These are phyloP conservation scores for Auxenochlorella protothecoides DNA, from an alignment of 139 green algal genomes.

Conservation along the genomic window DNA sequence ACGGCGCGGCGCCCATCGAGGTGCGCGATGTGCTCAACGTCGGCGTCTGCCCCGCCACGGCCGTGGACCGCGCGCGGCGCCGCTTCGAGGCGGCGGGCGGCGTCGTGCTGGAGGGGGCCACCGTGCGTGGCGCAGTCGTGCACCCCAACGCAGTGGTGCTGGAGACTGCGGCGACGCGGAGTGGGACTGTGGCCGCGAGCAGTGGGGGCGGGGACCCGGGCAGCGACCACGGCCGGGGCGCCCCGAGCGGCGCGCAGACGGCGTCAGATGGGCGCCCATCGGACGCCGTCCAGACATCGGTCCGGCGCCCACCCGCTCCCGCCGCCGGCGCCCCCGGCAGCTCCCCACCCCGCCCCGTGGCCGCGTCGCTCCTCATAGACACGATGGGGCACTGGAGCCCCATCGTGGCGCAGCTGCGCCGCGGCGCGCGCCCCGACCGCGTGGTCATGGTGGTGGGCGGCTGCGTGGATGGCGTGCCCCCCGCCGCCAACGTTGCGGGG, in stretches of 20 bases:
- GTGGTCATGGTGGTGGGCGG: slow-evolving; percentile 81
- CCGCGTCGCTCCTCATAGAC: slow-evolving; percentile 69
- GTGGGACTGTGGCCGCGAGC: background rate
- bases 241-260: background rate
- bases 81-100: too few relatives aligned
- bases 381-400: slow-evolving; percentile 82
- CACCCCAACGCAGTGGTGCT: background rate
- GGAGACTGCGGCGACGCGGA: background rate
- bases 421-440: slow-evolving; percentile 56
- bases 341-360: background rate
- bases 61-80: too few relatives aligned
- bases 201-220: background rate
- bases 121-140: slow-evolving; percentile 5
- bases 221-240: background rate
- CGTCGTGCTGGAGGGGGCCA: slow-evolving; percentile 13
- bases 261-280: too few relatives aligned
- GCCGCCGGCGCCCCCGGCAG: background rate
- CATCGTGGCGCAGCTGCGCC: slow-evolving; percentile 71
- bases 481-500: slow-evolving; percentile 37
- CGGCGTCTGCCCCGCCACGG: slow-evolving; percentile 30
- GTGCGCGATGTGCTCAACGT: slow-evolving; percentile 68
- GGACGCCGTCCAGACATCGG: background rate
- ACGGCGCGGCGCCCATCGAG: slow-evolving; percentile 23
- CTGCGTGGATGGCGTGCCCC: slow-evolving; percentile 39
- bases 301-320: background rate